Percentiles rank a stretch among this genome's conserved stretches.
phyloP scores from a whole-genome alignment of 2,329 filamentous ascomycete genomes.

The Teratosphaeriaceae sp. region DNA sequence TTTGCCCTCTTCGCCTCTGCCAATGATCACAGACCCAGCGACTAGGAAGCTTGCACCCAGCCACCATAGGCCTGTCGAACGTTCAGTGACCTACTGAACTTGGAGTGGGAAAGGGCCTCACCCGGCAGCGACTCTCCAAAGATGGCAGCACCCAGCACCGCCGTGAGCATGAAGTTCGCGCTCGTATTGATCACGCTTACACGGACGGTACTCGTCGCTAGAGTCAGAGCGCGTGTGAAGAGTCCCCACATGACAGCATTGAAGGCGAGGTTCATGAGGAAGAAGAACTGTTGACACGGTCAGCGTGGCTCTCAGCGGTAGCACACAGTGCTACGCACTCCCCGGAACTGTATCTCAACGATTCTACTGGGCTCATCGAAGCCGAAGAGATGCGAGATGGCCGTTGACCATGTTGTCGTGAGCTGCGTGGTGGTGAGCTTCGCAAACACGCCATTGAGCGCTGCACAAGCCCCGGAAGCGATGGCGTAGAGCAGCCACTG shows the following conservation, averaged over 20 bases:
- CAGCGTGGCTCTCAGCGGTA: conserved; percentile 46
- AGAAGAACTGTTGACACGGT: conserved; percentile 52
- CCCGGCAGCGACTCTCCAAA: conserved; percentile 65
- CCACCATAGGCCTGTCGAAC: conserved; percentile 58
- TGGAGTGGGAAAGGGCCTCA: conserved; percentile 8
- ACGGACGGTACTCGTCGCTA: conserved; percentile 67
- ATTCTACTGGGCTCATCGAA: conserved; percentile 39
- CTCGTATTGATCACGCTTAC: conserved; percentile 79
- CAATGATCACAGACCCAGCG: conserved; percentile 71
- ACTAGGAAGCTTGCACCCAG: conserved; percentile 65
- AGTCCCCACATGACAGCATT: conserved; percentile 81
- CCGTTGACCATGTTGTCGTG: conserved; percentile 47
- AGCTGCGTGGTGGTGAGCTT: conserved; percentile 65
- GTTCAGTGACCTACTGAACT: not conserved
- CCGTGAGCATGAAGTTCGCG: conserved; percentile 73
- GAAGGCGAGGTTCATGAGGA: conserved; percentile 66
- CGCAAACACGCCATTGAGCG: conserved; percentile 76
- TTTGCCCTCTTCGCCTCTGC: conserved; percentile 55
- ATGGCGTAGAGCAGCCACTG: conserved; percentile 60
- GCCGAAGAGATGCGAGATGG: conserved; percentile 43
- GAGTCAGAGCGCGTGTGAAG: conserved; percentile 71
- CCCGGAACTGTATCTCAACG: conserved; percentile 46
- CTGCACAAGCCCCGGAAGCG: conserved; percentile 69
- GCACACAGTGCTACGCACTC: conserved; percentile 38
- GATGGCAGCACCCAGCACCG: conserved; percentile 61